Conservation (phyloP, 371 early-diverging fungal genomes). For the Blyttiomyces sp. region DNA sequence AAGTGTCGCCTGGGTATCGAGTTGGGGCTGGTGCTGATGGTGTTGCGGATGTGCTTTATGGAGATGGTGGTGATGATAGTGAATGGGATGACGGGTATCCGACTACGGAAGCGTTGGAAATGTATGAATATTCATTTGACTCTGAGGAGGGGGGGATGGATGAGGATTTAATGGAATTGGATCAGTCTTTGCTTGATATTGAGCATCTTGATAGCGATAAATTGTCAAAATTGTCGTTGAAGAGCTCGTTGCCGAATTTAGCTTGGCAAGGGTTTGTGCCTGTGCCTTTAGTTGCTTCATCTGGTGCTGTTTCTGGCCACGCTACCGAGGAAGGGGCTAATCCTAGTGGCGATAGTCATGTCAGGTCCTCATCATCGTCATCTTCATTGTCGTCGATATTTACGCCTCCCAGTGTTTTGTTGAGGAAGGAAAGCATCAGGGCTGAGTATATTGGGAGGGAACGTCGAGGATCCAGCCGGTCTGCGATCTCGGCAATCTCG, state of each 20-base stretch:
- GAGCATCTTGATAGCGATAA: not conserved
- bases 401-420: not conserved
- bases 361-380: not conserved
- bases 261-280: not conserved
- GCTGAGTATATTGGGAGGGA: no score
- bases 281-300: not conserved
- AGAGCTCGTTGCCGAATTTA: not conserved
- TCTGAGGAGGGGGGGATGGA: no score
- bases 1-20: no score
- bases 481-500: not conserved
- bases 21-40: no score
- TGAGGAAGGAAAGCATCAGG: no score
- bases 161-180: not conserved
- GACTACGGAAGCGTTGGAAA: no score
- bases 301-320: not conserved
- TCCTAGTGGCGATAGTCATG: not conserved
- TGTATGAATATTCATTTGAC: no score
- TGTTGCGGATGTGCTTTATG: no score
- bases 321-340: not conserved
- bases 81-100: no score
- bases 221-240: not conserved
- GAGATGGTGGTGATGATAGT: no score
- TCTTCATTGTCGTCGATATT: not conserved
- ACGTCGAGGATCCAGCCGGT: not conserved
- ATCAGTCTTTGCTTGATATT: not conserved